A percentile compares a stretch with the other conserved stretches of the same genome.
Conservation (phyloP, 371 early-diverging fungal species). For the Apophysomyces variabilis region DNA sequence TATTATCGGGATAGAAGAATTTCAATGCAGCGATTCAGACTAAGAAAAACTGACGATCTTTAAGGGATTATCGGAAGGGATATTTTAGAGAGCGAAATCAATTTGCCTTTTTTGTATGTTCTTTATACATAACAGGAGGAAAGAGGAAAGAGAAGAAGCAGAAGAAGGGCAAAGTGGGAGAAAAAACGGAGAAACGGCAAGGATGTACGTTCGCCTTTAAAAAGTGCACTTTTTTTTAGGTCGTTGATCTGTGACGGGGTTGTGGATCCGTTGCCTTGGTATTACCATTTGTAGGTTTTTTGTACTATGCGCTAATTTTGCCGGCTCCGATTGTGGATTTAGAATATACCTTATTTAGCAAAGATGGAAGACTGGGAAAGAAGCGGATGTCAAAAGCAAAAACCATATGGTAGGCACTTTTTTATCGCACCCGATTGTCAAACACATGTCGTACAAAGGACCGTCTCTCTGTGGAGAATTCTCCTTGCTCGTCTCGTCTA, state of each 20-base stretch:
- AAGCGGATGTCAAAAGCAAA: background rate
- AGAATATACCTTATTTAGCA: background rate
- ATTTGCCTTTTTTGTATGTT: background rate
- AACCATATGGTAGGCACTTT: too few species aligned
- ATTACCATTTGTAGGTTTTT: background rate
- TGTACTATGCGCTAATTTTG: conserved; percentile 9
- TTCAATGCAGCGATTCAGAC: too few species aligned
- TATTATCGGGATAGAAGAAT: too few species aligned
- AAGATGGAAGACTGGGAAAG: background rate
- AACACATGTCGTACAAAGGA: too few species aligned
- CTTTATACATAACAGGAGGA: background rate
- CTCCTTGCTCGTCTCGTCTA: too few species aligned
- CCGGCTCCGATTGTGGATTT: background rate
- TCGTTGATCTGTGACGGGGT: conserved; percentile 4
- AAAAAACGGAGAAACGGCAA: background rate
- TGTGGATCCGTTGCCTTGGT: background rate
- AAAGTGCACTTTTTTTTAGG: background rate
- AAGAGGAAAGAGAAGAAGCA: background rate
- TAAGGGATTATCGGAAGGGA: too few species aligned
- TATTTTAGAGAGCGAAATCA: background rate
- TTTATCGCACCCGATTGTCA: too few species aligned
- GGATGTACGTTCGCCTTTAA: background rate
- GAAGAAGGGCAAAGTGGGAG: background rate
- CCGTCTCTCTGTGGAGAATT: too few species aligned
- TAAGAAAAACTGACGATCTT: background rate